Percentiles rank a stretch among this genome's conserved stretches.
These are phyloP conservation scores for Rubroshorea leprosula DNA, from an alignment of 345 rosid species.

Conservation along the genomic window DNA sequence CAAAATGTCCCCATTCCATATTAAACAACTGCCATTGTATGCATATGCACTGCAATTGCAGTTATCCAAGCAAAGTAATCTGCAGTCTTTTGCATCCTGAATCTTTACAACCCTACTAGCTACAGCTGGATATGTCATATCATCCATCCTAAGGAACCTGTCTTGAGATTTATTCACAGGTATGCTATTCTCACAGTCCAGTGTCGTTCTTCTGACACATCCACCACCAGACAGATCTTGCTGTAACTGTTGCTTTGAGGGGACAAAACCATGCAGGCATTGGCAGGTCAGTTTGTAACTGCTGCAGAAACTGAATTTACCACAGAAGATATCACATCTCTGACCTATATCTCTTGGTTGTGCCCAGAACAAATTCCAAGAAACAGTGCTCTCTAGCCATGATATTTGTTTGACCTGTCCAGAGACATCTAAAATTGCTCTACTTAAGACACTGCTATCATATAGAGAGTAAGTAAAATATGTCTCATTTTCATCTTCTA, in stretches of 20 bases:
- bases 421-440: background rate
- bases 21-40: slow-evolving; percentile 9
- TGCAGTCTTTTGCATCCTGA: background rate
- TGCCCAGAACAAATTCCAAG: background rate
- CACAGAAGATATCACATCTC: too few species aligned
- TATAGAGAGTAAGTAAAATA: slow-evolving; percentile 26
- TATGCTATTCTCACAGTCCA: slow-evolving; percentile 23
- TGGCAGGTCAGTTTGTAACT: slow-evolving; percentile 23
- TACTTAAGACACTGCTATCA: background rate
- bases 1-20: slow-evolving; percentile 2
- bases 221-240: slow-evolving; percentile 33
- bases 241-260: slow-evolving; percentile 17
- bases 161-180: too few species aligned
- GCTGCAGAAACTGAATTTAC: slow-evolving; percentile 28
- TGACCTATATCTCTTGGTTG: too few species aligned
- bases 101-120: too few species aligned
- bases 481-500: slow-evolving; percentile 15
- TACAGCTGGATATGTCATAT: background rate
- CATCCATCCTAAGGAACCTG: slow-evolving; percentile 11
- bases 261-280: slow-evolving; percentile 34
- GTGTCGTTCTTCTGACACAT: slow-evolving; percentile 24
- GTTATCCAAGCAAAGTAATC: slow-evolving; percentile 12
- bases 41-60: slow-evolving; percentile 19
- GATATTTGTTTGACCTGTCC: background rate
- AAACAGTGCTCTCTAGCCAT: background rate